Base-by-base conservation (phyloP, 176 grass and related monocot genomes). In the Zizania latifolia region DNA sequence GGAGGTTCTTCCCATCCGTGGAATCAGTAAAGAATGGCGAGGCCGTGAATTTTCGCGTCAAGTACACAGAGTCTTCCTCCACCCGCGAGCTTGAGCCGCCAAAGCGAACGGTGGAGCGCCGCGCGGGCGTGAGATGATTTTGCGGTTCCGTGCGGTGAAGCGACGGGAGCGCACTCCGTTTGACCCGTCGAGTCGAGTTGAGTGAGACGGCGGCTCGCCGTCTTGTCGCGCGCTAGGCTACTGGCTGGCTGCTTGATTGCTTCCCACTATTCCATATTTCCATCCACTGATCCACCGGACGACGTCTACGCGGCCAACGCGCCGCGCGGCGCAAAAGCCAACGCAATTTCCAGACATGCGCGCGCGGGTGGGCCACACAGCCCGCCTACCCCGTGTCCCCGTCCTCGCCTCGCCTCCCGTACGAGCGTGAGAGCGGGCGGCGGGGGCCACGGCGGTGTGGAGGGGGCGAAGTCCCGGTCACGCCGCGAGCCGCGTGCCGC, bases 401-500 rank as follows among this genome's bases (percentile, higher is more conserved):
- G n/a, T n/a, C n/a, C n/a, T n/a, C n/a, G n/a, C n/a, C n/a, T n/a
- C n/a, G n/a, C n/a, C n/a, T n/a, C 39, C 57, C 69, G 59, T 16
- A 55, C 53, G 53, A 37, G 22, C 69, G 69, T 5, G 6, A 10
- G 34, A 32, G 78, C 44, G 40, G 72, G 14, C 30, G 60, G 22
- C 1, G 33, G 33, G 32, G 14, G 31, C n/a, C 24, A 8, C 59
- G 57, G 23, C 6, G 19, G 12, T 14, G n/a, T n/a, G n/a, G 69
- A 2, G 43, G 13, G 7, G 8, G 5, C 3, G 28, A 5, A 4
- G 22, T 26, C 55, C 55, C 4, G 64, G 71, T 37, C 71, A 31
- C 41, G 57, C 0, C 15, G 55, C 21, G n/a, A 7, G 62, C 78
- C 64, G 78, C 84, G 84, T 82, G 62, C 78, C 64, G 78, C 84